These are phyloP conservation scores for Pinus taeda DNA, from an alignment of 75 land plant species.

Conservation along the genomic window DNA sequence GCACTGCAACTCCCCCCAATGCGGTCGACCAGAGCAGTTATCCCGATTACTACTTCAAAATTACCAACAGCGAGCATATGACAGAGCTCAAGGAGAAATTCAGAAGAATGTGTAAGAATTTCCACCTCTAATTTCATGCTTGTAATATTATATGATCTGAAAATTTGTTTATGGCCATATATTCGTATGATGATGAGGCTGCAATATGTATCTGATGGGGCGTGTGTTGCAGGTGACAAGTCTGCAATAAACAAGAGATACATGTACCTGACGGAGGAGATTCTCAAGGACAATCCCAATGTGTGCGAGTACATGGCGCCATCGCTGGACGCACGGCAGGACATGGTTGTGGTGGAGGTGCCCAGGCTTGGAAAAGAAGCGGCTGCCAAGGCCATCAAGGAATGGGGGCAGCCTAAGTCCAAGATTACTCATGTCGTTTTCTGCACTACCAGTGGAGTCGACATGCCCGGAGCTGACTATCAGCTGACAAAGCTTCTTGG, in stretches of 20 bases:
- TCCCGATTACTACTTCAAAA: constrained; percentile 49
- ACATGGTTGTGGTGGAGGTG: constrained; percentile 20
- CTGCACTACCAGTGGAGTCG: constrained; percentile 27
- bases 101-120: constrained; percentile 33
- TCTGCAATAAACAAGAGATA: not conserved
- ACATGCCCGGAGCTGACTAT: constrained; percentile 37
- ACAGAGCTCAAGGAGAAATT: constrained; percentile 50
- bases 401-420: constrained; percentile 28
- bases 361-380: constrained; percentile 35
- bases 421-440: constrained; percentile 34
- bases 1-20: constrained; percentile 38
- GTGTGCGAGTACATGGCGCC: constrained; percentile 13
- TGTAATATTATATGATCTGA: no score
- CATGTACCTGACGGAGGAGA: not conserved
- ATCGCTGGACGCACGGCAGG: constrained; percentile 14
- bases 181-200: no score
- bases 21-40: constrained; percentile 28
- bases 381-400: constrained; percentile 25
- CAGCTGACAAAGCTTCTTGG: constrained; percentile 13
- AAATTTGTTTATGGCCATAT: no score
- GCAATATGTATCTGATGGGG: no score
- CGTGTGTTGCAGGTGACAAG: not conserved
- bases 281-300: constrained; percentile 4
- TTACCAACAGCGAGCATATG: constrained; percentile 54
- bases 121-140: constrained; percentile 15